Evolutionary conservation across 2,329 filamentous ascomycete genomes (phyloP).

Genomic region (Botrytis cinerea): DNA sequence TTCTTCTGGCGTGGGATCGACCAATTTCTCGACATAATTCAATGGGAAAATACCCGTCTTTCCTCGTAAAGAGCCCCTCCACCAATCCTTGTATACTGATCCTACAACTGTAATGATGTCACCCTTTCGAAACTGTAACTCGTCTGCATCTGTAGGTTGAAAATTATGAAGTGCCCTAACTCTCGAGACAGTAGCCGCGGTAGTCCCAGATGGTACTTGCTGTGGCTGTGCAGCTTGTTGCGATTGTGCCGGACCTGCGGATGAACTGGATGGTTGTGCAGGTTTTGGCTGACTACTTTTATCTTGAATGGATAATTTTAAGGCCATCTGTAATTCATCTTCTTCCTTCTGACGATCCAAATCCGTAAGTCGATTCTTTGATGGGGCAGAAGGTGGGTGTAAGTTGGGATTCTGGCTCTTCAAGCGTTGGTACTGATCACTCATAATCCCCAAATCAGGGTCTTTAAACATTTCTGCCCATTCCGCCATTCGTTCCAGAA

Average conservation of each 20-base stretch:
- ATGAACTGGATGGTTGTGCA: slow-evolving; percentile 41
- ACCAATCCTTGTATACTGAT: slow-evolving; percentile 99
- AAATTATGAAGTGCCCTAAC: slow-evolving; percentile 95
- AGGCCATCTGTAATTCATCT: slow-evolving; percentile 93
- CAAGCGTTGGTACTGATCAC: slow-evolving; percentile 85
- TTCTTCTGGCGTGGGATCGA: slow-evolving; percentile 92
- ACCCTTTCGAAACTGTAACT: slow-evolving; percentile 93
- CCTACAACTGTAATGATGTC: slow-evolving; percentile 97
- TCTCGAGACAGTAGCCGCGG: slow-evolving; percentile 91
- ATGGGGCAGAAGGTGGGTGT: slow-evolving; percentile 87
- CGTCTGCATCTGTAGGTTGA: slow-evolving; percentile 87
- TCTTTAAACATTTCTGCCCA: slow-evolving; percentile 96
- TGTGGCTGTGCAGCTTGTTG: slow-evolving; percentile 49
- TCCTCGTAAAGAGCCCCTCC: slow-evolving; percentile 91
- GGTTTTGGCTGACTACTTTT: slow-evolving; percentile 61
- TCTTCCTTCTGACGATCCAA: slow-evolving; percentile 92
- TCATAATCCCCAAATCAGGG: slow-evolving; percentile 94
- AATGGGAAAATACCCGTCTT: slow-evolving; percentile 97
- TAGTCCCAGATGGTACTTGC: slow-evolving; percentile 76
- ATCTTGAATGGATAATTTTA: slow-evolving; percentile 90
- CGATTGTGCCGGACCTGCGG: slow-evolving; percentile 44
- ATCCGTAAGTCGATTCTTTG: slow-evolving; percentile 89
- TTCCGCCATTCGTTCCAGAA: slow-evolving; percentile 92
- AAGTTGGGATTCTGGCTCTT: slow-evolving; percentile 85
- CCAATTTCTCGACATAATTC: slow-evolving; percentile 97